These are phyloP conservation scores for Cutaneotrichosporon sp. DNA, from an alignment of 1,284 basidiomycete genomes.

Conservation along the genomic window DNA sequence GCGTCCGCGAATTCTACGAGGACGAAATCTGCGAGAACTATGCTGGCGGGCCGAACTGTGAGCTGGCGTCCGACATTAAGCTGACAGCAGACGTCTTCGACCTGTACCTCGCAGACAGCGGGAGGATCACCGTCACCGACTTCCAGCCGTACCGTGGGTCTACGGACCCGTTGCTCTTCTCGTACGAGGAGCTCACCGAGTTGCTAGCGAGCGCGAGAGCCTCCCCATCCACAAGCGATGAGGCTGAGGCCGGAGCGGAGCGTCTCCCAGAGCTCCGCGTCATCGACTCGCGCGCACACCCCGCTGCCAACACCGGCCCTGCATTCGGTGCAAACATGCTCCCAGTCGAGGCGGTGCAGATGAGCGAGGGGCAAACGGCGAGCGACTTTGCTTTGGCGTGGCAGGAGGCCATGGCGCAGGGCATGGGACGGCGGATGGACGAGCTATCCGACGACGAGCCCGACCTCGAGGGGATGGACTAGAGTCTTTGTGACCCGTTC, in stretches of 20 bases:
- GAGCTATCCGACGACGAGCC: constrained; percentile 5
- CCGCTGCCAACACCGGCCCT: constrained; percentile 67
- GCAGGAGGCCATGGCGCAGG: constrained; percentile 34
- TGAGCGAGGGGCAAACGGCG: constrained; percentile 71
- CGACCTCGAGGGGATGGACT: neutral
- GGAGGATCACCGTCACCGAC: constrained; percentile 77
- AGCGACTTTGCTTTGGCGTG: constrained; percentile 63
- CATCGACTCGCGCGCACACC: constrained; percentile 71
- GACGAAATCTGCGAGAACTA: constrained; percentile 64
- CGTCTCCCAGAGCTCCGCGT: constrained; percentile 62
- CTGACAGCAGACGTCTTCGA: constrained; percentile 71
- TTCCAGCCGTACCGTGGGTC: constrained; percentile 83
- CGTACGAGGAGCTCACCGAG: constrained; percentile 69
- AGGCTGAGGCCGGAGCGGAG: neutral
- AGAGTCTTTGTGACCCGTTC: neutral
- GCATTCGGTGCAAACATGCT: constrained; percentile 86
- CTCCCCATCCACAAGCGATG: neutral
- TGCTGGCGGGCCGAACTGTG: constrained; percentile 67
- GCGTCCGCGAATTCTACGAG: constrained; percentile 67
- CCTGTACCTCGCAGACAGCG: constrained; percentile 77
- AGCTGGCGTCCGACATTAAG: constrained; percentile 38
- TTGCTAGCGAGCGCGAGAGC: constrained; percentile 13
- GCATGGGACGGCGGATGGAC: constrained; percentile 14
- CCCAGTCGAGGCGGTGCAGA: constrained; percentile 77
- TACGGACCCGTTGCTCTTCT: constrained; percentile 84